A percentile compares a stretch with the other conserved stretches of the same genome.
These are phyloP conservation scores for Apiospora rasikravindrae DNA, from an alignment of 2,329 filamentous ascomycete genomes.

Conservation along the genomic window DNA sequence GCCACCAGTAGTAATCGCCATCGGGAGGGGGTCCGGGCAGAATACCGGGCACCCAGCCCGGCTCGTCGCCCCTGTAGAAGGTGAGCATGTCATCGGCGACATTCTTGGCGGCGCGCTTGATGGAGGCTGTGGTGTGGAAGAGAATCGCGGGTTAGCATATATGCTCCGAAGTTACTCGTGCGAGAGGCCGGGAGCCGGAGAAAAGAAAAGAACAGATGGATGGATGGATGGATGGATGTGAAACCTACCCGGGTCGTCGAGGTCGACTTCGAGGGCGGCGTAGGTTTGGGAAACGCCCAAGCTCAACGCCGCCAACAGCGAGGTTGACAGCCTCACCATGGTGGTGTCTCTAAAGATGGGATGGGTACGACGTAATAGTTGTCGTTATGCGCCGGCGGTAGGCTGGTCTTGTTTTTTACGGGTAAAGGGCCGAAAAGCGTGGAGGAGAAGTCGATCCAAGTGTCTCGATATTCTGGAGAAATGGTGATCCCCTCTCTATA, in stretches of 20 bases:
- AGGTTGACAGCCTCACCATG: slow-evolving; percentile 33
- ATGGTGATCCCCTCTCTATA: not conserved
- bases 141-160: not conserved
- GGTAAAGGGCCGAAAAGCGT: slow-evolving; percentile 18
- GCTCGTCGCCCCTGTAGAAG: slow-evolving; percentile 56
- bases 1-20: slow-evolving; percentile 76
- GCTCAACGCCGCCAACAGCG: slow-evolving; percentile 35
- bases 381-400: not conserved
- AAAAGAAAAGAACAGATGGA: no score
- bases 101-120: slow-evolving; percentile 50
- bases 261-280: slow-evolving; percentile 36
- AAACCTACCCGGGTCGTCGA: slow-evolving; percentile 36
- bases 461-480: slow-evolving; percentile 4
- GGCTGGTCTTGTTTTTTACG: not conserved
- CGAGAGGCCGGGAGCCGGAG: not conserved
- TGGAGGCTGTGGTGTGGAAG: slow-evolving; percentile 44
- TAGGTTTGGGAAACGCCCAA: slow-evolving; percentile 31
- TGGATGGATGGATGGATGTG: not conserved
- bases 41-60: slow-evolving; percentile 60
- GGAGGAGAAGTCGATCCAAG: slow-evolving; percentile 14
- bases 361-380: not conserved
- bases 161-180: not conserved
- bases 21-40: slow-evolving; percentile 59
- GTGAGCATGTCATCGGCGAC: slow-evolving; percentile 57
- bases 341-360: slow-evolving; percentile 20